Evolutionary conservation across 2,329 filamentous ascomycete genomes (phyloP).

Genomic region (Cadophora malorum): DNA sequence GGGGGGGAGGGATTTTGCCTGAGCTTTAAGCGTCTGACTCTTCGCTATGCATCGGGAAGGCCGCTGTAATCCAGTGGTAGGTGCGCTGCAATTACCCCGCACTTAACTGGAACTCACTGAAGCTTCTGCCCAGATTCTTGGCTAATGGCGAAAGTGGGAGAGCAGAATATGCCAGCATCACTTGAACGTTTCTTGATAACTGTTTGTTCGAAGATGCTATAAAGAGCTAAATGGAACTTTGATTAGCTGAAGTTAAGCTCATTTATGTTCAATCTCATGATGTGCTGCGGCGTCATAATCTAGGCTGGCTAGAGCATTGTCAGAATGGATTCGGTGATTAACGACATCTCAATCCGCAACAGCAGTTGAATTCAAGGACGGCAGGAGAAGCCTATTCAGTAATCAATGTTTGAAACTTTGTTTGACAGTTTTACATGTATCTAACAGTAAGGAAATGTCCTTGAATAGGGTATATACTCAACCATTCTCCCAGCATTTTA

Average conservation of each 20-base stretch:
- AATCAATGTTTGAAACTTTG: background rate
- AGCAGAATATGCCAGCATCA: background rate
- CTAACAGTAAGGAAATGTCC: background rate
- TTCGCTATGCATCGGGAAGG: no score
- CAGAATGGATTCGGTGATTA: no score
- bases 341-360: no score
- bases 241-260: background rate
- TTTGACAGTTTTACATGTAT: background rate
- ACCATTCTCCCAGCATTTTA: background rate
- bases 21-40: background rate
- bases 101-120: background rate
- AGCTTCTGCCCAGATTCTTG: background rate
- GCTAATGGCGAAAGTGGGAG: background rate
- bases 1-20: background rate
- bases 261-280: background rate
- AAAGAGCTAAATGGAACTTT: background rate
- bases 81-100: background rate
- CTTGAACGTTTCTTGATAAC: background rate
- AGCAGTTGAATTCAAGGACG: no score
- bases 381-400: background rate
- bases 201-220: background rate
- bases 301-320: no score
- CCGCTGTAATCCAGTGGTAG: background rate
- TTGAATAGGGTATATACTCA: conserved; percentile 14
- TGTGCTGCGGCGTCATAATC: no score